phyloP scores from a whole-genome alignment of 2,329 filamentous ascomycete species.

The Calonectria leucothoes region DNA sequence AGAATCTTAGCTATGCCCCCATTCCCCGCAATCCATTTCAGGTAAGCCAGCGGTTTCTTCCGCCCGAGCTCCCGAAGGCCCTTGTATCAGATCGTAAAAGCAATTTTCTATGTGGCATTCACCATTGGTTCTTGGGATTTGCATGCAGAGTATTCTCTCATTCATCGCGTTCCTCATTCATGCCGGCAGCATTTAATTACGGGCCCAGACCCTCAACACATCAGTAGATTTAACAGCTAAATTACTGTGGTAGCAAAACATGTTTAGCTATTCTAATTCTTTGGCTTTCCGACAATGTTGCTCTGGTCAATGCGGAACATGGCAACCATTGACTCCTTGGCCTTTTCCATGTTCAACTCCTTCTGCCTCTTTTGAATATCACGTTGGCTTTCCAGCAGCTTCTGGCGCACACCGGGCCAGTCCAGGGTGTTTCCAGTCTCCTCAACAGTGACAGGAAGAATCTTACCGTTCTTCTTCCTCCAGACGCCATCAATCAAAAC shows the following conservation, averaged over 20 bases:
- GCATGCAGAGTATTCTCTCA: not conserved
- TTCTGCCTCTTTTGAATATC: slow-evolving; percentile 17
- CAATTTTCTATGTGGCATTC: not conserved
- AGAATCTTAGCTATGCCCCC: not conserved
- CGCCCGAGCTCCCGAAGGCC: not conserved
- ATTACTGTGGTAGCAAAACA: not conserved
- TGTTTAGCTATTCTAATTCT: not conserved
- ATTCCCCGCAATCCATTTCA: not conserved
- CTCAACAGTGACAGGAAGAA: slow-evolving; percentile 11
- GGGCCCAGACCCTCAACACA: not conserved
- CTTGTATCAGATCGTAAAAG: no score
- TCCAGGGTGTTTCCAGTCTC: slow-evolving; percentile 9
- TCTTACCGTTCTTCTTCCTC: slow-evolving; percentile 20
- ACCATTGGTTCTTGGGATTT: not conserved
- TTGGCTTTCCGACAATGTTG: not conserved
- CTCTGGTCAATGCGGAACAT: slow-evolving; percentile 22
- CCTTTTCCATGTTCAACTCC: slow-evolving; percentile 14
- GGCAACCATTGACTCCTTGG: slow-evolving; percentile 8
- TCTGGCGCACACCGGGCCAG: slow-evolving; percentile 9
- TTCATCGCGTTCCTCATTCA: not conserved
- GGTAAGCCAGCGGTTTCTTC: not conserved
- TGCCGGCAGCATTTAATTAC: not conserved
- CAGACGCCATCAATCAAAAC: slow-evolving; percentile 19
- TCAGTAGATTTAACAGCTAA: not conserved
- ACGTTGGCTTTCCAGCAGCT: slow-evolving; percentile 16